These are phyloP conservation scores for Phoenix roebelenii DNA, from an alignment of 176 grass and related monocot genomes.

Conservation along the genomic window DNA sequence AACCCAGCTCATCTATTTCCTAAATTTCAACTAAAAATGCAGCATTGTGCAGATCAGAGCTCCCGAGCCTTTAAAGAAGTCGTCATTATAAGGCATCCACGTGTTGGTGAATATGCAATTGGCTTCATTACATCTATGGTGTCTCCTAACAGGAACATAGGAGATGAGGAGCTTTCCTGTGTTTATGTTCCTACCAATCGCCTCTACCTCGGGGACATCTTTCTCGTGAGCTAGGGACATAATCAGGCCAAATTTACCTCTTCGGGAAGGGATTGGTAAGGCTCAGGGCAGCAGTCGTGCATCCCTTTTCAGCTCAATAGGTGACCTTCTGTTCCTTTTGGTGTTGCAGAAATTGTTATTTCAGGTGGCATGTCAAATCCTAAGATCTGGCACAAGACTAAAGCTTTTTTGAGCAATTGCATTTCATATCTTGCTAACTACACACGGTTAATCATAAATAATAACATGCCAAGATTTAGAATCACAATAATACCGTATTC, in stretches of 20 bases:
- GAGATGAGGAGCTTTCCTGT: slow-evolving; percentile 48
- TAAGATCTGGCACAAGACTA: slow-evolving; percentile 21
- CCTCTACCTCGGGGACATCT: slow-evolving; percentile 74
- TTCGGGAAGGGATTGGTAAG: slow-evolving; percentile 67
- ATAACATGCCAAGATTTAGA: too few relatives aligned
- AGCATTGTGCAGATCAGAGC: slow-evolving; percentile 42
- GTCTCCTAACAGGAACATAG: slow-evolving; percentile 28
- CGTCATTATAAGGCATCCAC: slow-evolving; percentile 60
- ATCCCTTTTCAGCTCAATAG: neutral
- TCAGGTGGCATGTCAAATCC: slow-evolving; percentile 71
- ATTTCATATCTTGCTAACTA: too few relatives aligned
- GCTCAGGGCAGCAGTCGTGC: neutral
- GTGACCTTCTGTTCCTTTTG: neutral
- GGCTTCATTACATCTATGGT: slow-evolving; percentile 70
- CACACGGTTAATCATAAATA: too few relatives aligned
- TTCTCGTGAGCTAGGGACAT: slow-evolving; percentile 46
- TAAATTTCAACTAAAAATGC: too few relatives aligned
- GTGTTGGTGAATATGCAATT: slow-evolving; percentile 59
- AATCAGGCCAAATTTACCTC: slow-evolving; percentile 49
- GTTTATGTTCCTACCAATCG: slow-evolving; percentile 72
- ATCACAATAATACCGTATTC: too few relatives aligned
- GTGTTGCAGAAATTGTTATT: slow-evolving; percentile 49
- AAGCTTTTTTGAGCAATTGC: neutral
- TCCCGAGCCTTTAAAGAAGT: slow-evolving; percentile 66
- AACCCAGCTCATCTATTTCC: too few relatives aligned